Conservation (phyloP, 345 rosid species). For the Citrus unshiu region DNA sequence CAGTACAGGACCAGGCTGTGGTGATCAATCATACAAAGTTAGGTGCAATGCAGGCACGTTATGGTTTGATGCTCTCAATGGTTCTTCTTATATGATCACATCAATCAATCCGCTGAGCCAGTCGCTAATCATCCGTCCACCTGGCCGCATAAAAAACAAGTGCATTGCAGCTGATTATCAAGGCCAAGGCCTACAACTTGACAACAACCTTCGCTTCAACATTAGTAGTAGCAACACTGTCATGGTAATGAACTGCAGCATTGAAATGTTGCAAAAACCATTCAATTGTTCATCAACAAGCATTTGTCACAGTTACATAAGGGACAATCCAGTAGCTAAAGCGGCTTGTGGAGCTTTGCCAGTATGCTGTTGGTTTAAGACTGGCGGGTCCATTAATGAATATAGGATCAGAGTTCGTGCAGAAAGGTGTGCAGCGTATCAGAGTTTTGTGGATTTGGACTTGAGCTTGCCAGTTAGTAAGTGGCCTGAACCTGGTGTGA, state of each 20-base stretch:
- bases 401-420: conserved; percentile 25
- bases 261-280: conserved; percentile 19
- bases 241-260: conserved; percentile 37
- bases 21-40: conserved; percentile 42
- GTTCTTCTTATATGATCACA: conserved; percentile 28
- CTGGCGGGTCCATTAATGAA: conserved; percentile 29
- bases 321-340: not conserved
- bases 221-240: conserved; percentile 42
- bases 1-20: conserved; percentile 40
- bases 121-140: conserved; percentile 33
- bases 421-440: conserved; percentile 34
- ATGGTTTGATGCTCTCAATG: conserved; percentile 33
- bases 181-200: conserved; percentile 24
- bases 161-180: conserved; percentile 28
- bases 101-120: conserved; percentile 26
- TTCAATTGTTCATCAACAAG: conserved; percentile 36
- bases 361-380: conserved; percentile 34
- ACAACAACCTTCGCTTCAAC: conserved; percentile 39
- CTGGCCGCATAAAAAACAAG: not conserved
- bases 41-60: conserved; percentile 30
- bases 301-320: conserved; percentile 37
- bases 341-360: conserved; percentile 17
- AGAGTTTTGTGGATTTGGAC: conserved; percentile 41
- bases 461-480: conserved; percentile 15
- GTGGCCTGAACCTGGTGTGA: conserved; percentile 47